A percentile compares a stretch with the other conserved stretches of the same genome.
phyloP scores from a whole-genome alignment of 2,329 filamentous ascomycete genomes.

The Xenoacremonium recifei region DNA sequence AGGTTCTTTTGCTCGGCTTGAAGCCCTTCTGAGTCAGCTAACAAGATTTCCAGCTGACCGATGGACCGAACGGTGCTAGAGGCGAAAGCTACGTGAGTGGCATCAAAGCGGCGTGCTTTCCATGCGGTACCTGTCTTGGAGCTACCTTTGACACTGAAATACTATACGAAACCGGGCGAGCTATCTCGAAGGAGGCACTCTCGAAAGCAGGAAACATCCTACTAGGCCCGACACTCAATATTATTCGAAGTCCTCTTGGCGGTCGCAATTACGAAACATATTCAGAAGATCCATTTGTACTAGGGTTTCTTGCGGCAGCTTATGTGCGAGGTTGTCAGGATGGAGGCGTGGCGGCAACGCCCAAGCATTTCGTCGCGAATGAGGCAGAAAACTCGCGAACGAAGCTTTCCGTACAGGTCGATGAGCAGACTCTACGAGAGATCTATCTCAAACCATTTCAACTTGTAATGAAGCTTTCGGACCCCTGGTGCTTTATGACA shows the following conservation, averaged over 20 bases:
- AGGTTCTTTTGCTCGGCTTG: slow-evolving; percentile 4
- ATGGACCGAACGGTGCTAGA: slow-evolving; percentile 28
- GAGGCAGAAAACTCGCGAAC: slow-evolving; percentile 27
- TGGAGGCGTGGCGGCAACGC: slow-evolving; percentile 35
- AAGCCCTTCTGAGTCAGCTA: neutral
- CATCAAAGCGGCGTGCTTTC: slow-evolving; percentile 23
- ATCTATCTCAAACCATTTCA: slow-evolving; percentile 44
- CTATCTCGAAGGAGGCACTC: slow-evolving; percentile 50
- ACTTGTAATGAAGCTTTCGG: slow-evolving; percentile 42
- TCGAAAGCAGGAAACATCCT: slow-evolving; percentile 67
- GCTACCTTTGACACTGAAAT: slow-evolving; percentile 61
- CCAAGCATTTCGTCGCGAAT: slow-evolving; percentile 44
- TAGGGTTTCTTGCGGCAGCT: slow-evolving; percentile 39
- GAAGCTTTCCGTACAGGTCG: slow-evolving; percentile 12
- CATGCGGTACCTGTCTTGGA: slow-evolving; percentile 39
- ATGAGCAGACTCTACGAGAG: slow-evolving; percentile 21
- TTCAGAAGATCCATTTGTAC: slow-evolving; percentile 41
- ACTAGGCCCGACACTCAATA: slow-evolving; percentile 59
- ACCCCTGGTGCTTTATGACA: slow-evolving; percentile 48
- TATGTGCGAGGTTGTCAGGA: slow-evolving; percentile 41
- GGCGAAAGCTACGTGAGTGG: slow-evolving; percentile 21
- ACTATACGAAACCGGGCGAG: slow-evolving; percentile 53
- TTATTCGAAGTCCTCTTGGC: slow-evolving; percentile 41
- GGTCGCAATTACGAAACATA: slow-evolving; percentile 45
- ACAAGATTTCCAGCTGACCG: slow-evolving; percentile 3